Conservation (phyloP, 331 rosid genomes). For the Acacia pycnantha region DNA sequence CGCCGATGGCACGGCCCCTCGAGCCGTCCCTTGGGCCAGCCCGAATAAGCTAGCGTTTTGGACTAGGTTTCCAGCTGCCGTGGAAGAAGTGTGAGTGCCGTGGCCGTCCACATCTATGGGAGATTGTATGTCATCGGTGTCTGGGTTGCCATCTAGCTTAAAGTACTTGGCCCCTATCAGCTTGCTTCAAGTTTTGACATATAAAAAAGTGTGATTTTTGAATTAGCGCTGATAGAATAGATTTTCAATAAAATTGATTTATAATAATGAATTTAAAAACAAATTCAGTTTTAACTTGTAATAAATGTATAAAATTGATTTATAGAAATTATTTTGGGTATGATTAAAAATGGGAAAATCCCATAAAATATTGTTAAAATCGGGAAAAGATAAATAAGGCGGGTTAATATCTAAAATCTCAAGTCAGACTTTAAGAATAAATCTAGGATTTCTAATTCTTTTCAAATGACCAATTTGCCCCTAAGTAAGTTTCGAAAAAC, state of each 20-base stretch:
- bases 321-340: neutral
- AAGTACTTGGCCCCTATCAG: conserved; percentile 81
- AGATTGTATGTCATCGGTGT: conserved; percentile 56
- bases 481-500: too few species aligned
- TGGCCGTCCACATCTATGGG: conserved; percentile 82
- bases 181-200: conserved; percentile 57
- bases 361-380: too few species aligned
- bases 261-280: too few species aligned
- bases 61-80: conserved; percentile 59
- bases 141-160: conserved; percentile 59
- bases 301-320: too few species aligned
- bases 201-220: neutral
- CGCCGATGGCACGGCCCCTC: conserved; percentile 79
- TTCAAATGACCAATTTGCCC: too few species aligned
- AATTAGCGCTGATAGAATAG: too few species aligned
- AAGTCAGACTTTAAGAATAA: too few species aligned
- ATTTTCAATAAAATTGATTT: too few species aligned
- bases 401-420: too few species aligned
- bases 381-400: too few species aligned
- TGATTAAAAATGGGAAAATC: too few species aligned
- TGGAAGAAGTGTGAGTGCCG: conserved; percentile 88
- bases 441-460: too few species aligned
- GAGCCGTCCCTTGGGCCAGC: conserved; percentile 69
- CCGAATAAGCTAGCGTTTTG: conserved; percentile 70
- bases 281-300: neutral